Evolutionary conservation across 2,329 filamentous ascomycete genomes (phyloP).

Genomic region (Coniochaeta pulveracea): DNA sequence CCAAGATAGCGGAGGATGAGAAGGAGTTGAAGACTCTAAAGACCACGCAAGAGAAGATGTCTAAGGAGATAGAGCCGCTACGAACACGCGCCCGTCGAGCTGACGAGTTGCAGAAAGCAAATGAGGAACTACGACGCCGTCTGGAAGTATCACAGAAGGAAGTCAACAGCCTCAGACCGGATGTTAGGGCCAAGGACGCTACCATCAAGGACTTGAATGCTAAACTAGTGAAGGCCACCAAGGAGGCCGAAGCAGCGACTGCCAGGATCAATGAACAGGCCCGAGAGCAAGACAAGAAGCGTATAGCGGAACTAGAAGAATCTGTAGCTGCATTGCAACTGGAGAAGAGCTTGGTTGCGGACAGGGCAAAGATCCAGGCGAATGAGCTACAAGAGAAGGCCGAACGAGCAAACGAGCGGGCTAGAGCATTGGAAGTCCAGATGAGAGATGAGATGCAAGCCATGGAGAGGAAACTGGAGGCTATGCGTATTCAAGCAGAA

Average conservation of each 20-base stretch:
- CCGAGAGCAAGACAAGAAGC: conserved; percentile 51
- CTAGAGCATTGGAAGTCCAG: conserved; percentile 60
- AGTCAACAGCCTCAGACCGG: conserved; percentile 39
- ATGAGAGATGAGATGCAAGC: conserved; percentile 66
- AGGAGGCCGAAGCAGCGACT: conserved; percentile 56
- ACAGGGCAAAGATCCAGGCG: conserved; percentile 55
- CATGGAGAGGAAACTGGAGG: conserved; percentile 82
- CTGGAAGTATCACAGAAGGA: conserved; percentile 47
- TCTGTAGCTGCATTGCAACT: conserved; percentile 54
- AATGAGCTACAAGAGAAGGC: conserved; percentile 62
- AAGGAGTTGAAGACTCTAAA: conserved; percentile 50
- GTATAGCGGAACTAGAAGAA: conserved; percentile 41
- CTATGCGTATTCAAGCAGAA: conserved; percentile 73
- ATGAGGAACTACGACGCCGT: conserved; percentile 41
- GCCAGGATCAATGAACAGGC: conserved; percentile 56
- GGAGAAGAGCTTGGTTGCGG: conserved; percentile 65
- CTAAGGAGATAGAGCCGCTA: conserved; percentile 34
- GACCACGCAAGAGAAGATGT: conserved; percentile 46
- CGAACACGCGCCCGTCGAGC: conserved; percentile 35
- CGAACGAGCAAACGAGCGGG: conserved; percentile 59
- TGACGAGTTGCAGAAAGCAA: conserved; percentile 43
- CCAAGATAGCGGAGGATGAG: conserved; percentile 54
- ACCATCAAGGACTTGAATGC: conserved; percentile 57
- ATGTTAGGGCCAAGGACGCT: conserved; percentile 50
- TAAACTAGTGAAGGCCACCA: conserved; percentile 57